Conservation (phyloP, 2,329 filamentous ascomycete genomes). For the Xylariaceae sp. region DNA sequence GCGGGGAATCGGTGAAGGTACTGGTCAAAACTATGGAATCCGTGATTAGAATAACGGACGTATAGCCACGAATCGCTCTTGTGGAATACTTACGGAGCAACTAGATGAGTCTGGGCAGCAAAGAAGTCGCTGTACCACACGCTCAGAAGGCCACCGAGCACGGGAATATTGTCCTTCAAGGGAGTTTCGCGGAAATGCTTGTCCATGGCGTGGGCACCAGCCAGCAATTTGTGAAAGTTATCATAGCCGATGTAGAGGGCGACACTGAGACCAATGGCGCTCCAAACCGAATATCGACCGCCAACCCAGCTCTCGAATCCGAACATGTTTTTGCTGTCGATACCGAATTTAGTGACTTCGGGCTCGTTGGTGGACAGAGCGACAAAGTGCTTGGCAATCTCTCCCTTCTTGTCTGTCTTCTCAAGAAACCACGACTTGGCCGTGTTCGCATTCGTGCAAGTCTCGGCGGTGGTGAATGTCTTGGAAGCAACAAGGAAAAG, state of each 20-base stretch:
- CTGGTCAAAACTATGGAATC: slow-evolving; percentile 76
- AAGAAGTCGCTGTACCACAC: slow-evolving; percentile 99
- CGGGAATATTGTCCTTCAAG: slow-evolving; percentile 90
- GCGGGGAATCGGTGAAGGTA: slow-evolving; percentile 98
- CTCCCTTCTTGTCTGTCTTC: slow-evolving; percentile 68
- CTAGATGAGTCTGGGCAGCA: slow-evolving; percentile 93
- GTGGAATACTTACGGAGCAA: slow-evolving; percentile 70
- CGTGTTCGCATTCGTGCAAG: slow-evolving; percentile 92
- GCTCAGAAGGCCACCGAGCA: slow-evolving; percentile 85
- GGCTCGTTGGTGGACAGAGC: slow-evolving; percentile 92
- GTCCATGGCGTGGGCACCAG: slow-evolving; percentile 95
- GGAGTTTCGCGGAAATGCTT: slow-evolving; percentile 93
- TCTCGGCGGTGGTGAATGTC: slow-evolving; percentile 99
- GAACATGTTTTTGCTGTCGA: slow-evolving; percentile 99
- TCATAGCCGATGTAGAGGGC: slow-evolving; percentile 93
- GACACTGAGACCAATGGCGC: slow-evolving; percentile 92
- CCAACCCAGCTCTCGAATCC: slow-evolving; percentile 98
- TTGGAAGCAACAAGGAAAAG: slow-evolving; percentile 98
- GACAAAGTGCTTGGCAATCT: slow-evolving; percentile 98
- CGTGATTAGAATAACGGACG: not conserved
- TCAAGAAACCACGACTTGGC: slow-evolving; percentile 97
- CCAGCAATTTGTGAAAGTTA: slow-evolving; percentile 95
- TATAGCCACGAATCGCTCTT: too few relatives aligned
- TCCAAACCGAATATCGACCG: slow-evolving; percentile 98
- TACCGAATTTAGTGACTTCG: slow-evolving; percentile 97